A percentile compares a stretch with the other conserved stretches of the same genome.
Evolutionary conservation across 768 basidiomycete species (phyloP).

Genomic region (Cyclocybe cylindracea): DNA sequence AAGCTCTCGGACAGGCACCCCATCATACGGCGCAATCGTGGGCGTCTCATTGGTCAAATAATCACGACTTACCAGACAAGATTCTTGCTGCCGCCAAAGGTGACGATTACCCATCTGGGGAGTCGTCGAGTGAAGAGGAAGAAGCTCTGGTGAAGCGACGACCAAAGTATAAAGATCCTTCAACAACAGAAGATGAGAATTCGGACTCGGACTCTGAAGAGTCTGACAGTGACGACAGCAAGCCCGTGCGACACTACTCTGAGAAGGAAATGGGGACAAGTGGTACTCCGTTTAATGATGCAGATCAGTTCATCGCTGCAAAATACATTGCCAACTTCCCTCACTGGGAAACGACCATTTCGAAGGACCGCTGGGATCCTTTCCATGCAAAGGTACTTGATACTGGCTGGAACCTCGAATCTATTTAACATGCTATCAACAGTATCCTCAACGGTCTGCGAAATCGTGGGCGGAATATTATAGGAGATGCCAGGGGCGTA

Average conservation of each 20-base stretch:
- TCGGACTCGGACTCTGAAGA: slow-evolving; percentile 22
- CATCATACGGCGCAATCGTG: slow-evolving; percentile 66
- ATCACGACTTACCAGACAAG: slow-evolving; percentile 68
- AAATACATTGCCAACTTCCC: slow-evolving; percentile 54
- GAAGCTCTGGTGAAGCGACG: slow-evolving; percentile 9
- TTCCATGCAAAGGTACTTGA: slow-evolving; percentile 51
- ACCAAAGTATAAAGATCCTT: slow-evolving; percentile 34
- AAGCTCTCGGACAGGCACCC: slow-evolving; percentile 47
- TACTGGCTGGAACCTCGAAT: not conserved
- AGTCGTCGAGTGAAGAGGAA: slow-evolving; percentile 14
- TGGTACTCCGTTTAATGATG: slow-evolving; percentile 53
- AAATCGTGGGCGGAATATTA: slow-evolving; percentile 68
- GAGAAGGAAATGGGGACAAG: slow-evolving; percentile 54
- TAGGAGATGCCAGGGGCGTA: slow-evolving; percentile 51
- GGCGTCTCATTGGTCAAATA: slow-evolving; percentile 66
- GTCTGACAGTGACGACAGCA: slow-evolving; percentile 34
- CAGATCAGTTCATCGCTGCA: slow-evolving; percentile 63
- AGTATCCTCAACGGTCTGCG: slow-evolving; percentile 56
- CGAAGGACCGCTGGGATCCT: slow-evolving; percentile 54
- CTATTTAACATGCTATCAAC: not conserved
- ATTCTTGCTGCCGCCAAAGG: slow-evolving; percentile 48
- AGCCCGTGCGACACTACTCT: slow-evolving; percentile 32
- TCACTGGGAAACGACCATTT: slow-evolving; percentile 42
- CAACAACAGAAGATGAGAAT: slow-evolving; percentile 29
- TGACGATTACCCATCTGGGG: slow-evolving; percentile 22